Evolutionary conservation across 1,284 basidiomycete genomes (phyloP).

Genomic region (Tilletia horrida): DNA sequence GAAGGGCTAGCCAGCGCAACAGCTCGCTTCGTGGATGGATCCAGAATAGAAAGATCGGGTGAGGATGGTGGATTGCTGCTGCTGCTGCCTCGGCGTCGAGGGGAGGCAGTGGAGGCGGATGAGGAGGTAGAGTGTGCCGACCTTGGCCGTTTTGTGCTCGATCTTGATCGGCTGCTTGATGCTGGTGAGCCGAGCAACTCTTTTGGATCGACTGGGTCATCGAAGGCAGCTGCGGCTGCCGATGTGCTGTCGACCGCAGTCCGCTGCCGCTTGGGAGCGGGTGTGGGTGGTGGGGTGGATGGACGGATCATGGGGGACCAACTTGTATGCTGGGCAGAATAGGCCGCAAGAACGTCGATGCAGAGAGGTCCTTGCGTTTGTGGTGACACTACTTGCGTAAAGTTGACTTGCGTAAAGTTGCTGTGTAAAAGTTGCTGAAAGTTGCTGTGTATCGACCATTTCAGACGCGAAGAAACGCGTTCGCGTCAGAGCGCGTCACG

Average conservation of each 20-base stretch:
- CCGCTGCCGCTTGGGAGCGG: not conserved
- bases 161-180: too few relatives aligned
- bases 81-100: not conserved
- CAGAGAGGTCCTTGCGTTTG: not conserved
- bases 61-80: not conserved
- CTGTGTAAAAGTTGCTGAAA: not conserved
- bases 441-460: not conserved
- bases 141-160: too few relatives aligned
- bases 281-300: not conserved
- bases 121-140: not conserved
- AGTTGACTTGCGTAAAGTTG: not conserved
- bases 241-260: not conserved
- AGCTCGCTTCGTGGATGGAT: not conserved
- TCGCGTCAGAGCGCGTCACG: conserved; percentile 1
- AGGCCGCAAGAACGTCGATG: too few relatives aligned
- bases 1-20: not conserved
- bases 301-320: not conserved
- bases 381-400: not conserved
- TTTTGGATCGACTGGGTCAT: not conserved
- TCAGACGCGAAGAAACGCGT: not conserved
- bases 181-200: not conserved
- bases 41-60: not conserved
- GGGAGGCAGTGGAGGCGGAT: not conserved
- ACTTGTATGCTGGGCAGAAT: too few relatives aligned
- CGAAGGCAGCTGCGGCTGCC: not conserved